phyloP scores from a whole-genome alignment of 345 rosid species.

The Clarkia xantiana region DNA sequence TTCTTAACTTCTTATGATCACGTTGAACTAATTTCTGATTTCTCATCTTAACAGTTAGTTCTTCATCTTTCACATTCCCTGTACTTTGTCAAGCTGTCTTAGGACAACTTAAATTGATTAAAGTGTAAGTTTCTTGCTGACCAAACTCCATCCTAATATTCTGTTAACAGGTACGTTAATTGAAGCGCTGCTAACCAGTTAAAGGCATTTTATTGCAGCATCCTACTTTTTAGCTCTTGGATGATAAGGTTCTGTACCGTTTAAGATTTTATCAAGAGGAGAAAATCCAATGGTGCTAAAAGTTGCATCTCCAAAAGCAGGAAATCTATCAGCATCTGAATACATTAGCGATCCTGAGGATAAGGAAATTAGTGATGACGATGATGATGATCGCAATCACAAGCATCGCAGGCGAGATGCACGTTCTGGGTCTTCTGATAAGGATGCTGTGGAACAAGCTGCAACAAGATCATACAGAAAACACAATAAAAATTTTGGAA shows the following conservation, averaged over 20 bases:
- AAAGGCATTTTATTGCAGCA: not conserved
- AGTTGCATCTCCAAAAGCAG: slow-evolving; percentile 50
- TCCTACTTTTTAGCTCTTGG: not conserved
- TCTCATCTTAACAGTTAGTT: too few relatives aligned
- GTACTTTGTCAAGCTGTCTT: too few relatives aligned
- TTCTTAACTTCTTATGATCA: too few relatives aligned
- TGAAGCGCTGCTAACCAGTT: not conserved
- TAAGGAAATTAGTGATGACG: slow-evolving; percentile 91
- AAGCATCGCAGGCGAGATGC: slow-evolving; percentile 76
- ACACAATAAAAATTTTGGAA: slow-evolving; percentile 42
- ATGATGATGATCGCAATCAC: slow-evolving; percentile 96
- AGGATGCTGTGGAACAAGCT: slow-evolving; percentile 42
- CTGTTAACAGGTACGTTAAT: not conserved
- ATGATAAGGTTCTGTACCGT: slow-evolving; percentile 2
- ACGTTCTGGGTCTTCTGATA: slow-evolving; percentile 57
- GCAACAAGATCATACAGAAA: slow-evolving; percentile 52
- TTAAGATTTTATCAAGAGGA: slow-evolving; percentile 5
- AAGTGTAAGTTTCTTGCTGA: not conserved
- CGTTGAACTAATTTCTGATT: too few relatives aligned
- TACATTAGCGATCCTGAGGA: slow-evolving; percentile 55
- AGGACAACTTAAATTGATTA: too few relatives aligned
- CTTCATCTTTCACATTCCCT: too few relatives aligned
- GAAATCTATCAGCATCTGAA: slow-evolving; percentile 49
- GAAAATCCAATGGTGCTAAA: slow-evolving; percentile 51
- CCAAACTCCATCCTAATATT: not conserved